Percentiles rank a stretch among this genome's conserved stretches.
Conservation (phyloP, 805 yeast genomes). For the Cephaloascus albidus region DNA sequence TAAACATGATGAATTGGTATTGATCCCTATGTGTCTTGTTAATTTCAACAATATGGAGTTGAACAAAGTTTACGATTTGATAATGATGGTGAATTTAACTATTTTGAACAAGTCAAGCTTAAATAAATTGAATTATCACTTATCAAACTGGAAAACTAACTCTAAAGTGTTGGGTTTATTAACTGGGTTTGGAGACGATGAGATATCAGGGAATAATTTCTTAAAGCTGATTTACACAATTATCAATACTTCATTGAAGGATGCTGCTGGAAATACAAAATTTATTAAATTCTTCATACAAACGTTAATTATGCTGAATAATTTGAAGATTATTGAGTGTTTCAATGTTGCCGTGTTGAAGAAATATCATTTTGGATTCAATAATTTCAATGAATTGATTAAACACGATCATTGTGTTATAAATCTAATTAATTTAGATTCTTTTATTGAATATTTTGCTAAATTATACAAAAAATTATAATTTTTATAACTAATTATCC, state of each 20-base stretch:
- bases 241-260: background rate
- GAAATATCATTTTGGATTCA: constrained; percentile 34
- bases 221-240: background rate
- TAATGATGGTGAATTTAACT: constrained; percentile 23
- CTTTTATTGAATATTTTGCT: background rate
- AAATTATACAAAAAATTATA: background rate
- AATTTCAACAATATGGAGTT: constrained; percentile 18
- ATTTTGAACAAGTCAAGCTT: constrained; percentile 18
- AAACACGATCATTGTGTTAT: too few relatives aligned
- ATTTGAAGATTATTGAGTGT: constrained; percentile 19
- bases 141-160: background rate
- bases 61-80: constrained; percentile 16
- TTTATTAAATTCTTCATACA: constrained; percentile 14
- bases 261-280: constrained; percentile 13
- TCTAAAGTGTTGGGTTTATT: background rate
- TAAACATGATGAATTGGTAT: constrained; percentile 28
- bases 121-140: constrained; percentile 9
- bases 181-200: background rate
- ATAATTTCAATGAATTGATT: constrained; percentile 21
- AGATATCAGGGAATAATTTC: background rate
- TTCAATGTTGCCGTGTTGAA: constrained; percentile 22
- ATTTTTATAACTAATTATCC: too few relatives aligned
- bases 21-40: constrained; percentile 23
- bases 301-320: constrained; percentile 5
- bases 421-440: too few relatives aligned